Evolutionary conservation across 2,329 filamentous ascomycete genomes (phyloP).

Genomic region (Neurospora crassa): DNA sequence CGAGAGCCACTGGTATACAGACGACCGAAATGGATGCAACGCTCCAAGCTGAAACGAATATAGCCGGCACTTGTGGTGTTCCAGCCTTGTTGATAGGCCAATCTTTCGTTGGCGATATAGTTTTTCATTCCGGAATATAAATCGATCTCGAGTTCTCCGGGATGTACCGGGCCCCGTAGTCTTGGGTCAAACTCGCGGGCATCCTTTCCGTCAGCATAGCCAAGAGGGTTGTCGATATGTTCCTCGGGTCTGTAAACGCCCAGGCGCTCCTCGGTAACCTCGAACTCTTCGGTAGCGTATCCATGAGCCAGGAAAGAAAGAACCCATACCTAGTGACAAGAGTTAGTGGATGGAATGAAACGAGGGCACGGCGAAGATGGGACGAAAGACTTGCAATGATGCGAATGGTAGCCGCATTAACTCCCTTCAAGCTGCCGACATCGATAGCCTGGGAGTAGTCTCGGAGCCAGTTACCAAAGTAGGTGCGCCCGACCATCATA

Average conservation of each 20-base stretch:
- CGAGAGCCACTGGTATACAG: constrained; percentile 59
- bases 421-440: constrained; percentile 68
- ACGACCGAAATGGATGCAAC: constrained; percentile 69
- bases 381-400: constrained; percentile 44
- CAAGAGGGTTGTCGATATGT: constrained; percentile 68
- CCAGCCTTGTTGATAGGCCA: constrained; percentile 47
- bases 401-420: constrained; percentile 69
- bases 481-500: constrained; percentile 66
- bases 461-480: constrained; percentile 81
- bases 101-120: constrained; percentile 81
- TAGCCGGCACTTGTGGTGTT: constrained; percentile 76
- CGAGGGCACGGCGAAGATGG: not conserved
- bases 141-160: constrained; percentile 65
- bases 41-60: constrained; percentile 63
- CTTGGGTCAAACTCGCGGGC: constrained; percentile 74
- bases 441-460: constrained; percentile 82
- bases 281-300: constrained; percentile 78
- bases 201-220: constrained; percentile 79
- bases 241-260: constrained; percentile 73
- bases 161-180: constrained; percentile 68
- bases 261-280: constrained; percentile 70
- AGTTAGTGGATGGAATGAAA: constrained; percentile 3
- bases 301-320: constrained; percentile 74
- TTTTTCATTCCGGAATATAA: constrained; percentile 91
- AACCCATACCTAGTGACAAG: constrained; percentile 52